Evolutionary conservation across 1,284 basidiomycete species (phyloP), one percentile per base, ranked within the genome.

Genomic region (Hypsizygus ulmarius): DNA sequence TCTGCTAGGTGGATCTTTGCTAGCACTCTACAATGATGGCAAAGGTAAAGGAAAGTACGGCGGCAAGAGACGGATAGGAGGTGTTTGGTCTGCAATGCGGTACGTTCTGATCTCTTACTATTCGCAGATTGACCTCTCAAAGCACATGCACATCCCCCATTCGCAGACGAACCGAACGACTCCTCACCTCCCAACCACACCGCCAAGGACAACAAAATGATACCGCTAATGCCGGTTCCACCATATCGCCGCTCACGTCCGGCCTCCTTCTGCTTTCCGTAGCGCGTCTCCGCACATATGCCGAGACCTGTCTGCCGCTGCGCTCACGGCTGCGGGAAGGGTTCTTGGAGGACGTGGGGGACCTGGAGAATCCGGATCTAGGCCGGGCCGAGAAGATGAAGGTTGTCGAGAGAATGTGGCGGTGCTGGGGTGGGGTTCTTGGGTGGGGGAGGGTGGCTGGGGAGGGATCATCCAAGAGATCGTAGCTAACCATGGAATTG

Each of bases 391-490:
- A 88, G 59, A 93, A 93, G 67, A 64, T 90, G 59, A 68, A 75
- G 41, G 85, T 94, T 3, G 74, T 97, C 3, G 83, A 93, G 53
- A 72, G 93, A 56, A 96, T 97, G 83, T 97, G 93, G 93, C 81
- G 87, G 53, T 86, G 81, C 50, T 97, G 93, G 92, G 88, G 87
- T 1, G 65, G 60, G 9, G 82, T 72, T 21, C 68, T 88, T 5
- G 81, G 78, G 18, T 87, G 84, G 86, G 51, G 59, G 11, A 46
- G 45, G 33, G 50, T 58, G 9, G 55, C 51, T 49, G 55, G 36
- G 5, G 49, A 52, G 25, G 51, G 43, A 9, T 33, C 21, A 11
- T 52, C 45, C 34, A 41, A 39, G 38, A 51, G 42, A 34, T 37
- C 21, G 28, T 41, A 39, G 45, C 7, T 39, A 15, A 7, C 27